phyloP scores from a whole-genome alignment of 805 yeast species.

The Candida argentea region DNA sequence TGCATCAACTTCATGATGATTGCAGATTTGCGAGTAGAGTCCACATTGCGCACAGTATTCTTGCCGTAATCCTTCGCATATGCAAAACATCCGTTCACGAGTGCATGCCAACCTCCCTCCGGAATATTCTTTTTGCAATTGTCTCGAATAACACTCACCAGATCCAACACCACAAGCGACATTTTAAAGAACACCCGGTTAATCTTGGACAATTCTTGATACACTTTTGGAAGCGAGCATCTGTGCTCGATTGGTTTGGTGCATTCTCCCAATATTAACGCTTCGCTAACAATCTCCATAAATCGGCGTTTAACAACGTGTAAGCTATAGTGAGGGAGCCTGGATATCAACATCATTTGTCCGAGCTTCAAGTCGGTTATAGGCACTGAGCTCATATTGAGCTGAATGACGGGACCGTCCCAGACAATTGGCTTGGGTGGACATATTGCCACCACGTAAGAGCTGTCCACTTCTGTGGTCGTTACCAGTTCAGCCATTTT shows the following conservation, averaged over 20 bases:
- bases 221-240: constrained; percentile 64
- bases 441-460: constrained; percentile 63
- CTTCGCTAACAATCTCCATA: constrained; percentile 45
- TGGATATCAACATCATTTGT: constrained; percentile 55
- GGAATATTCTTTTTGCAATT: constrained; percentile 44
- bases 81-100: constrained; percentile 62
- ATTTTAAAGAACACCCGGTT: constrained; percentile 60
- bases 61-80: constrained; percentile 78
- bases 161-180: constrained; percentile 53
- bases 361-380: constrained; percentile 56
- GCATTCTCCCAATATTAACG: constrained; percentile 28
- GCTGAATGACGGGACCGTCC: constrained; percentile 69
- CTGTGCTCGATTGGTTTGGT: constrained; percentile 45
- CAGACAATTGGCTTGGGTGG: constrained; percentile 82
- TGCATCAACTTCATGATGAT: constrained; percentile 65
- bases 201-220: constrained; percentile 57
- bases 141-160: constrained; percentile 41
- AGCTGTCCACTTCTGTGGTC: constrained; percentile 23
- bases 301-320: constrained; percentile 48
- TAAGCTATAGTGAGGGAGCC: constrained; percentile 52
- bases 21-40: constrained; percentile 53
- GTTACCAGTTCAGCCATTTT: constrained; percentile 4
- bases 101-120: constrained; percentile 57
- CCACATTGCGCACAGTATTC: constrained; percentile 55
- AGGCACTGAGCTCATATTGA: constrained; percentile 38